A percentile compares a stretch with the other conserved stretches of the same genome.
phyloP scores from a whole-genome alignment of 495 filamentous ascomycete genomes.

The Aspergillus haitiensis region DNA sequence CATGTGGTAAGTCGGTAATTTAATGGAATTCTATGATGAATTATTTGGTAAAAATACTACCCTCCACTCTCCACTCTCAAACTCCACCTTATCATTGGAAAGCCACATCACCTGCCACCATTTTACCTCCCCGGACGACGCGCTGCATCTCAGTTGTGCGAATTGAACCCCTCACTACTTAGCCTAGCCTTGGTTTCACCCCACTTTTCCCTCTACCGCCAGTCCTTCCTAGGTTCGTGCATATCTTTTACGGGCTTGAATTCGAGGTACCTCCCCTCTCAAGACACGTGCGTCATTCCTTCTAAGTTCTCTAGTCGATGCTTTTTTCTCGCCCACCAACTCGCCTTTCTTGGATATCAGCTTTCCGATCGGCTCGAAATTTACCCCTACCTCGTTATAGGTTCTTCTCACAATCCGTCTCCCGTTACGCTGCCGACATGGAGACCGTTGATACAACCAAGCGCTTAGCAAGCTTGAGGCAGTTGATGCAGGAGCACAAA shows the following conservation, averaged over 20 bases:
- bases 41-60: not conserved
- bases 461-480: slow-evolving; percentile 72
- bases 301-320: slow-evolving; percentile 34
- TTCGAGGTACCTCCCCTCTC: slow-evolving; percentile 15
- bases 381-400: slow-evolving; percentile 31
- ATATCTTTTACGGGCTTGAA: slow-evolving; percentile 13
- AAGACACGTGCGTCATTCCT: slow-evolving; percentile 25
- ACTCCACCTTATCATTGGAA: not conserved
- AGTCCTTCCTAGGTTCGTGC: slow-evolving; percentile 15
- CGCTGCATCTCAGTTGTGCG: slow-evolving; percentile 6
- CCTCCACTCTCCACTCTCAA: not conserved
- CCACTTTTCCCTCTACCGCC: slow-evolving; percentile 3
- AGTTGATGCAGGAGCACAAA: slow-evolving; percentile 83
- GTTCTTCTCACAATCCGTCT: slow-evolving; percentile 41
- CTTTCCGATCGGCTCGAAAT: slow-evolving; percentile 35
- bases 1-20: slow-evolving; percentile 1
- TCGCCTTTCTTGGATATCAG: slow-evolving; percentile 37
- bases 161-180: slow-evolving; percentile 5
- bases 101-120: slow-evolving; percentile 1
- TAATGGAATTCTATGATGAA: not conserved
- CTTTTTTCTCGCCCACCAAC: slow-evolving; percentile 39
- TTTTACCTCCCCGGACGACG: slow-evolving; percentile 1
- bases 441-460: slow-evolving; percentile 78
- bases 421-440: slow-evolving; percentile 62
- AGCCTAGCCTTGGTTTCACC: not conserved